Evolutionary conservation across 2,329 filamentous ascomycete genomes (phyloP).

Genomic region (Fusarium euwallaceae): DNA sequence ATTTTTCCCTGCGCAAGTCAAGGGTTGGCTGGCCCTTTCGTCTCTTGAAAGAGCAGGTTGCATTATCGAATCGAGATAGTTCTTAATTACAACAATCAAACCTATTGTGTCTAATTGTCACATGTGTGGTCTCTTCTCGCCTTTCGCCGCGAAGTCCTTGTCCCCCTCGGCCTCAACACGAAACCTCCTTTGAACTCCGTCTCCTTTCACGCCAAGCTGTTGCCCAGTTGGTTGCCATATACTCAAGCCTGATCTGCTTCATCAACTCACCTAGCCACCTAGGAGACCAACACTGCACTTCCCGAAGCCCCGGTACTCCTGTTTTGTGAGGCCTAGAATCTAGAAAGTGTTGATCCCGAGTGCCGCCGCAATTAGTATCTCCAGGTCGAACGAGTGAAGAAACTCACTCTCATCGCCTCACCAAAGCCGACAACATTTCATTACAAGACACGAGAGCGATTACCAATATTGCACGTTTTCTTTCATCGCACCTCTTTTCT

Average conservation of each 20-base stretch:
- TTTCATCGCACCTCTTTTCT: background rate
- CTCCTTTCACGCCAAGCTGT: background rate
- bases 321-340: background rate
- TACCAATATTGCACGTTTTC: background rate
- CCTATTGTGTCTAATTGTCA: background rate
- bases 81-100: background rate
- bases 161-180: background rate
- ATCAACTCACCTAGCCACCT: background rate
- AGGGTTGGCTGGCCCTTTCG: background rate
- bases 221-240: background rate
- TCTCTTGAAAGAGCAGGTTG: background rate
- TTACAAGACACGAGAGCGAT: background rate
- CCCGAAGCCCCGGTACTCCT: background rate
- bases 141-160: background rate
- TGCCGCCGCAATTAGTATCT: background rate
- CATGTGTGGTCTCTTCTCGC: background rate
- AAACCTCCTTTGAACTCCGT: background rate
- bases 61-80: background rate
- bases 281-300: background rate
- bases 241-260: background rate
- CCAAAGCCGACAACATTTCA: background rate
- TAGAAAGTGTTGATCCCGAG: background rate
- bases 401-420: background rate
- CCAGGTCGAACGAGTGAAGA: background rate
- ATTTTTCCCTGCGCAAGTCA: background rate